Base-by-base conservation (phyloP, 495 filamentous ascomycete species). In the Penicillium chermesinum region DNA sequence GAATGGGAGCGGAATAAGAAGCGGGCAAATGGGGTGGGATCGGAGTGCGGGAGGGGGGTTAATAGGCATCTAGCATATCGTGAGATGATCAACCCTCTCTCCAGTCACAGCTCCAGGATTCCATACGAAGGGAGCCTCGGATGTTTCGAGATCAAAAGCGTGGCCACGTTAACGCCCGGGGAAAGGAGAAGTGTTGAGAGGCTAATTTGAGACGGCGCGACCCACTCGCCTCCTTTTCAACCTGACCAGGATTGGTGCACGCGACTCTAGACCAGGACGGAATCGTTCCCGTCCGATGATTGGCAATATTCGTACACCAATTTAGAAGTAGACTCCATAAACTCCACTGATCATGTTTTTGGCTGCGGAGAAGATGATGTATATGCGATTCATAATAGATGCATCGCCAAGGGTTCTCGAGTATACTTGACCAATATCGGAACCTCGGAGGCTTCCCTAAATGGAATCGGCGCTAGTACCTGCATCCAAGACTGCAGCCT, bases 161-260 rank as follows among this genome's bases (percentile, higher is more conserved):
- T 37, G 54, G 56, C 50, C 57, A 62, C 56, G 59, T 62, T 57
- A 53, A 50, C 27, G 41, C 58, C 57, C 48, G 59, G 59, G 59
- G 57, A 60, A 60, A 63, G 59, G 59, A 63, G 59, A 58, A 39
- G 59, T 62, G 55, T 59, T 56, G 59, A 55, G 59, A 53, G 58
- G 43, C 38, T 55, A 60, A 59, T 52, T 59, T 54, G 47, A 50
- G 44, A 40, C 15, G 22, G 46, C 27, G 37, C 17, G 57, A 53
- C 57, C 57, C 57, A 62, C 56, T 50, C 50, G 41, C 52, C 49
- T 55, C 53, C 58, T 63, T 59, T 54, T 60, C 2, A 20, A 12
- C 30, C 15, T 32, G 3, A 14, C 22, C 41, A 15, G 22, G 17
- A 37, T 10, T 36, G 38, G 45, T 38, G 9, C 18, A 14, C 33